Conservation (phyloP, 352 stramenopile genomes). For the Discostella stelligera region DNA sequence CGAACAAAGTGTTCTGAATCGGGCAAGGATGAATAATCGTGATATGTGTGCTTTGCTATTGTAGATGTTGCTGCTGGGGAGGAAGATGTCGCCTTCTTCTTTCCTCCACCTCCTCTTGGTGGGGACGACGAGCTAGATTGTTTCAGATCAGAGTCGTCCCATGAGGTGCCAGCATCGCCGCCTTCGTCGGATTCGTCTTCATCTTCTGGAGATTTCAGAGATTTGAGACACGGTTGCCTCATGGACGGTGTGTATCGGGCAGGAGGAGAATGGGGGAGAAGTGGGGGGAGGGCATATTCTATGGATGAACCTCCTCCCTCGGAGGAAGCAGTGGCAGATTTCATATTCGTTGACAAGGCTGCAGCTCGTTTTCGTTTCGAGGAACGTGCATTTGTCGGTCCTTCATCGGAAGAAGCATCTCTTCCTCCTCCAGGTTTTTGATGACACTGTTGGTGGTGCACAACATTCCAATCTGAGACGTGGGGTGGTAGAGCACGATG, state of each 20-base stretch:
- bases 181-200: background rate
- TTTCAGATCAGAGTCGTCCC: background rate
- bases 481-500: background rate
- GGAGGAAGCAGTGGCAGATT: too few species aligned
- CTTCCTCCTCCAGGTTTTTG: background rate
- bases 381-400: background rate
- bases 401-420: background rate
- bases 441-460: background rate
- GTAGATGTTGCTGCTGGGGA: background rate
- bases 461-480: background rate
- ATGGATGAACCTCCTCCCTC: background rate
- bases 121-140: background rate
- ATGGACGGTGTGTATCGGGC: background rate
- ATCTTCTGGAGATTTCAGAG: background rate
- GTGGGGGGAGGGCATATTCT: background rate
- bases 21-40: constrained; percentile 67
- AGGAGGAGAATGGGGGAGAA: background rate
- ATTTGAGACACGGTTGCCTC: too few species aligned
- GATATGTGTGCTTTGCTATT: constrained; percentile 62
- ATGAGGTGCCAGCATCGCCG: background rate
- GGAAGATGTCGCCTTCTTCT: background rate
- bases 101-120: constrained; percentile 8
- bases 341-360: background rate
- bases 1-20: constrained; percentile 60
- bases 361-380: background rate